Conservation (phyloP, 1,139 yeast species). For the Pneumocystis oryctolagi region DNA sequence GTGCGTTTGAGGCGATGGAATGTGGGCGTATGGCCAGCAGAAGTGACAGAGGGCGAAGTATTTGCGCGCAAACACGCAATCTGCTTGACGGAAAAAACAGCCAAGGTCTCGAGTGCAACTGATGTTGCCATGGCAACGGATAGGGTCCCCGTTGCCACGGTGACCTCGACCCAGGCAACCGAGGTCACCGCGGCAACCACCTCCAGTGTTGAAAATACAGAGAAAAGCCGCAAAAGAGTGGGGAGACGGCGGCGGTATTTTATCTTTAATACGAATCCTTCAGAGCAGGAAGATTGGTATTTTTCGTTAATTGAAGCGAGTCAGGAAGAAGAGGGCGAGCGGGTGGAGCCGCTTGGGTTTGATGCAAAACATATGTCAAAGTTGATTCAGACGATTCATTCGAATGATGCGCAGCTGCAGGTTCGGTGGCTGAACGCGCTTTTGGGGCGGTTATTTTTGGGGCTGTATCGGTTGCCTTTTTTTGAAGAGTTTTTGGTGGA, state of each 20-base stretch:
- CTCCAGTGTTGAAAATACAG: not conserved
- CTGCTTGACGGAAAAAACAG: conserved; percentile 29
- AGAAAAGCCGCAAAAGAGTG: not conserved
- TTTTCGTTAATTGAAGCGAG: not conserved
- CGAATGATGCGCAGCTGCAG: conserved; percentile 68
- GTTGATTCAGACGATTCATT: conserved; percentile 59
- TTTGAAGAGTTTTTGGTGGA: conserved; percentile 43
- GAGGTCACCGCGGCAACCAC: too few species aligned
- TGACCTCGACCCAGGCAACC: too few species aligned
- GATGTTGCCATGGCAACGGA: not conserved
- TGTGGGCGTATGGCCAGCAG: conserved; percentile 76
- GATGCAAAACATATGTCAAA: conserved; percentile 56
- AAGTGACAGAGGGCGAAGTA: conserved; percentile 51
- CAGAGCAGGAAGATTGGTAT: conserved; percentile 85
- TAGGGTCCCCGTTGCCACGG: not conserved
- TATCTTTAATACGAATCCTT: conserved; percentile 60
- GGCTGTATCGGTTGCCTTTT: conserved; percentile 54
- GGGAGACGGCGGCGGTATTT: conserved; percentile 29
- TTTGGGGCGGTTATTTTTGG: conserved; percentile 63
- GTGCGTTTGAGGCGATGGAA: too few species aligned
- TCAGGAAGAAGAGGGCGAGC: not conserved
- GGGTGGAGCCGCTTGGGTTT: conserved; percentile 62
- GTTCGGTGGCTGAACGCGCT: conserved; percentile 85
- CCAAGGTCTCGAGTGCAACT: too few species aligned
- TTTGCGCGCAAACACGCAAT: conserved; percentile 69